phyloP scores from a whole-genome alignment of 768 basidiomycete genomes.

The Exidia glandulosa region DNA sequence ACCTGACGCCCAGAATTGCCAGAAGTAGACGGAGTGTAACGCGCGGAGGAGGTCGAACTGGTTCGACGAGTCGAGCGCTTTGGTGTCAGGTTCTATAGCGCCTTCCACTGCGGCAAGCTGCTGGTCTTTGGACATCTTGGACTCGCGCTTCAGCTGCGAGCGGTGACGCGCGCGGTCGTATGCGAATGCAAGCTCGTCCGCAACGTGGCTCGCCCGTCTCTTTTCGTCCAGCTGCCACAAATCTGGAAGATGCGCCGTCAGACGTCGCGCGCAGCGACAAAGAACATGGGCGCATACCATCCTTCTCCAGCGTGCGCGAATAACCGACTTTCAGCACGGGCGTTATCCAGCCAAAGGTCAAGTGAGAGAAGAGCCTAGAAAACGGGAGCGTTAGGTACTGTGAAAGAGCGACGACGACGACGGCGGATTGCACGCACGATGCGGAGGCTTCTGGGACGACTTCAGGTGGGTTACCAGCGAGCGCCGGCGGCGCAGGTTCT shows the following conservation, averaged over 20 bases:
- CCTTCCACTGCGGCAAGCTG: not conserved
- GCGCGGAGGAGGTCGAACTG: constrained; percentile 28
- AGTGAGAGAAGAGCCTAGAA: constrained; percentile 31
- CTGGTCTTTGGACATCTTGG: not conserved
- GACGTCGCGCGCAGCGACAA: not conserved
- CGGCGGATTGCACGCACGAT: not conserved
- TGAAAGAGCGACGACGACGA: not conserved
- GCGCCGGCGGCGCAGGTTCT: not conserved
- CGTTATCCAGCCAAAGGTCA: constrained; percentile 71
- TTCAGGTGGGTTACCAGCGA: not conserved
- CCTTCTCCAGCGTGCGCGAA: constrained; percentile 56
- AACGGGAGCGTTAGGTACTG: not conserved
- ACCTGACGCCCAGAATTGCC: constrained; percentile 36
- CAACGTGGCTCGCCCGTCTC: not conserved
- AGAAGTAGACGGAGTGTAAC: constrained; percentile 34
- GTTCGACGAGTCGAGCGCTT: not conserved
- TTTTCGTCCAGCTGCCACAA: not conserved
- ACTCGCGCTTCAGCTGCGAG: not conserved
- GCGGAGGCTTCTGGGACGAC: not conserved
- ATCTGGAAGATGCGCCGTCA: not conserved
- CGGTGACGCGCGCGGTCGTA: not conserved
- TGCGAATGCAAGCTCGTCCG: not conserved
- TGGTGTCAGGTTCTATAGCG: not conserved
- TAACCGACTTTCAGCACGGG: constrained; percentile 66
- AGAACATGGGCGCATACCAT: not conserved